Base-by-base conservation (phyloP, 192 early-diverging fungal genomes). In the Podila epigama region DNA sequence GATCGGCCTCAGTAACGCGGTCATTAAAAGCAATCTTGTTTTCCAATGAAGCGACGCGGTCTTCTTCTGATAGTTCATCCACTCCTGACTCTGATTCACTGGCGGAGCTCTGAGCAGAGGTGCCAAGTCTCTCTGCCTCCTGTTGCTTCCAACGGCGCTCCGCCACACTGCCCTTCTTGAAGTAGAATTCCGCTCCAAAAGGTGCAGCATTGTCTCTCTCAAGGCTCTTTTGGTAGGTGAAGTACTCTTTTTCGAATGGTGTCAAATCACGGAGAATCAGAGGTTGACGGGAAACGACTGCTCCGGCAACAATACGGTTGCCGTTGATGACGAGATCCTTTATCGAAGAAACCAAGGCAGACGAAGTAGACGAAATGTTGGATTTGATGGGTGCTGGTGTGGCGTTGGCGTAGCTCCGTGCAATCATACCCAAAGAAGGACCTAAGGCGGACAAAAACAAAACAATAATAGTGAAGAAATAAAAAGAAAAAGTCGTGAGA, bases 161-260 rank as follows among this genome's bases (percentile, higher is more conserved):
- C 20, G 88, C 89, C 22, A 88, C 68, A 16, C 87, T 87, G 15
- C 93, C 93, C 79, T 90, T 90, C 75, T 93, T 93, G 80, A 92
- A 93, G 79, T 92, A 92, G 61, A 93, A 92, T 11, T 87, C 87
- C 15, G 82, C 65, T 12, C 89, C 73, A 69, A 92, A 89, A 3
- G 84, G 81, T 2, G 86, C 66, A 9, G 90, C 72, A 54, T 81
- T 81, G 28, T 70, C 64, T 5, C 84, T 81, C 62, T 86, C 84
- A 13, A 87, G 80, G 32, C 81, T 83, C 68, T 92, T 87, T 63
- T 90, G 83, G 82, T 92, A 92, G 37, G 75, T 61, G 68, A 88
- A 88, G 63, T 94, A 94, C 60, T 87, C 87, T 27, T 70, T 53
- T 80, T 92, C 89, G 70, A 94, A 93, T 1, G 82, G 75, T 27